A percentile compares a stretch with the other conserved stretches of the same genome.
Evolutionary conservation across 2,329 filamentous ascomycete genomes (phyloP).

Genomic region (Epichloe glyceriae): DNA sequence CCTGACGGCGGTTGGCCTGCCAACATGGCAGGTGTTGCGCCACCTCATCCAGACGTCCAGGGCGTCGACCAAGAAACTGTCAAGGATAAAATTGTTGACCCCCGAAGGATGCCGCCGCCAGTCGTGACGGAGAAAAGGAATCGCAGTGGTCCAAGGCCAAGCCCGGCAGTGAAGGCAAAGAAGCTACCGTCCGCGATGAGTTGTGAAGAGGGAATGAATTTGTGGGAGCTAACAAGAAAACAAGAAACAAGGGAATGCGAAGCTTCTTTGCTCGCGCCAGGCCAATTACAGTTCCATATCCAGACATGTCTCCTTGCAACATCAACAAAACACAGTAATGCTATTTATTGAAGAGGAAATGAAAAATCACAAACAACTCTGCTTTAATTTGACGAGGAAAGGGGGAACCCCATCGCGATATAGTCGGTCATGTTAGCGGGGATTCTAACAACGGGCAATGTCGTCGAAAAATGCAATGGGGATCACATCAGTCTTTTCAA

Average conservation of each 20-base stretch:
- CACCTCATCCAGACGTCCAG: constrained; percentile 48
- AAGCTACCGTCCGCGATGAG: constrained; percentile 35
- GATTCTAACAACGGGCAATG: no score
- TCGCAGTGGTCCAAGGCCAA: constrained; percentile 42
- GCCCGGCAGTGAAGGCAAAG: constrained; percentile 50
- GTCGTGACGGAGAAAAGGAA: constrained; percentile 47
- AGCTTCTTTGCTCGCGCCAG: not conserved
- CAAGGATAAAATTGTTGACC: constrained; percentile 25
- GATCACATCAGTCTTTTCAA: no score
- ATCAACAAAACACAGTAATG: not conserved
- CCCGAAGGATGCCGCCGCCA: constrained; percentile 29
- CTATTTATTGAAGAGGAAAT: not conserved
- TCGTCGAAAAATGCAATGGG: no score
- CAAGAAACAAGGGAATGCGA: not conserved
- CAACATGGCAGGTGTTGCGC: constrained; percentile 33
- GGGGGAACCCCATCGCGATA: no score
- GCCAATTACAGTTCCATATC: not conserved
- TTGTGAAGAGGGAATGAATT: constrained; percentile 14
- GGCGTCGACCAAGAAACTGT: constrained; percentile 47
- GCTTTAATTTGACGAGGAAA: no score
- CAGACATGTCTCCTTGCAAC: not conserved
- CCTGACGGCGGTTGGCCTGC: constrained; percentile 28
- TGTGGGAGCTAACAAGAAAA: no score
- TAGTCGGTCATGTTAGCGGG: no score
- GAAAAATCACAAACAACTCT: no score